Conservation (phyloP, 805 yeast species). For the Ogataea kodamae region DNA sequence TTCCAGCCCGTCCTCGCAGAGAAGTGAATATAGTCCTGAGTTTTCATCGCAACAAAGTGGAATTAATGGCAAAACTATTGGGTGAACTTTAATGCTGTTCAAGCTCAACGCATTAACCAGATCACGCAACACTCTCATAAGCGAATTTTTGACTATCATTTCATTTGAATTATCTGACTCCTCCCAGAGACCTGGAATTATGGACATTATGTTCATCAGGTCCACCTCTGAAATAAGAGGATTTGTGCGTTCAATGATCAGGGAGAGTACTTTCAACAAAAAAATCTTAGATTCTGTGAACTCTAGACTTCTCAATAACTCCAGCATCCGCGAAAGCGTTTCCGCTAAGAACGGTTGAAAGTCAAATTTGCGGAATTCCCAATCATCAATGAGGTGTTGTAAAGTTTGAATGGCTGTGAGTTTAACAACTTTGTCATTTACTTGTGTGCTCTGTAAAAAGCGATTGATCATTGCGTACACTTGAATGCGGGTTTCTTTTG, state of each 20-base stretch:
- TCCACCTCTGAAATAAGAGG: conserved; percentile 55
- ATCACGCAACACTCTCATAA: conserved; percentile 55
- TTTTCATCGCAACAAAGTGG: conserved; percentile 57
- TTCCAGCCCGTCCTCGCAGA: conserved; percentile 85
- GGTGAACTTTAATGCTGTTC: conserved; percentile 45
- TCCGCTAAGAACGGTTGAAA: conserved; percentile 64
- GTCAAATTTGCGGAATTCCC: conserved; percentile 71
- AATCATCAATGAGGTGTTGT: conserved; percentile 70
- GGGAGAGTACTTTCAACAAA: conserved; percentile 63
- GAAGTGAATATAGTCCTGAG: conserved; percentile 50
- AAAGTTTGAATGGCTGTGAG: conserved; percentile 71
- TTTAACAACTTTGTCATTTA: conserved; percentile 75
- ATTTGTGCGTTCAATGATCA: conserved; percentile 59
- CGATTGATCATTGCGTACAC: conserved; percentile 56
- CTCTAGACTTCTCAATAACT: conserved; percentile 46
- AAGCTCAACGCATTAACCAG: conserved; percentile 54
- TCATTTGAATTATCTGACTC: conserved; percentile 42
- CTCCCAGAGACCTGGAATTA: conserved; percentile 79
- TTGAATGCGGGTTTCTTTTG: conserved; percentile 50
- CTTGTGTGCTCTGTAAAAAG: conserved; percentile 39
- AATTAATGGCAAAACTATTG: conserved; percentile 63
- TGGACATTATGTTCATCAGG: conserved; percentile 45
- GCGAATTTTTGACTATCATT: conserved; percentile 46
- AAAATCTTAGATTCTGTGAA: conserved; percentile 76
- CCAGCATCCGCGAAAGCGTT: conserved; percentile 47